phyloP scores from a whole-genome alignment of 2,329 filamentous ascomycete genomes.

The Venturia nashicola region DNA sequence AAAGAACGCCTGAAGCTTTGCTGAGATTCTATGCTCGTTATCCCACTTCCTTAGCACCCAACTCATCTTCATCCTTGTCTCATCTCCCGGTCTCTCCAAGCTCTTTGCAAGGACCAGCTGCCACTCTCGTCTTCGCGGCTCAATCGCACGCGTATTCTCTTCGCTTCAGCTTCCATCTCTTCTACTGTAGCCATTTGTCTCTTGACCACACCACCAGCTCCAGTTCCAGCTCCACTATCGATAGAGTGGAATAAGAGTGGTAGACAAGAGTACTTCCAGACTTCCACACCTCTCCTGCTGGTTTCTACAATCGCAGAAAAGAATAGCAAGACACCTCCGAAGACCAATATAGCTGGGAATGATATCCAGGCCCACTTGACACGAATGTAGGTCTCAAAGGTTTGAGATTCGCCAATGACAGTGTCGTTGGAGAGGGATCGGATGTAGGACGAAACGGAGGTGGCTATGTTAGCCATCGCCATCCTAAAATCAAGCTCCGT shows the following conservation, averaged over 20 bases:
- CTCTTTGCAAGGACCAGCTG: not conserved
- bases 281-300: slow-evolving; percentile 10
- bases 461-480: not conserved
- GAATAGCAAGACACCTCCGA: slow-evolving; percentile 16
- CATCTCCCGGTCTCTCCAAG: not conserved
- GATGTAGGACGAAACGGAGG: not conserved
- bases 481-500: not conserved
- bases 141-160: not conserved
- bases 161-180: slow-evolving; percentile 2
- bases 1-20: no score
- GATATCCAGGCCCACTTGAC: slow-evolving; percentile 19
- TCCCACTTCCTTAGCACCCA: no score
- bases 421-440: not conserved
- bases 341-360: slow-evolving; percentile 16
- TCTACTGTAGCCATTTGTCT: not conserved
- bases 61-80: not conserved
- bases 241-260: slow-evolving; percentile 14
- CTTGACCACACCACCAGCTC: not conserved
- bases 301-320: slow-evolving; percentile 16
- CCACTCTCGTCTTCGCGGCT: not conserved
- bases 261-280: slow-evolving; percentile 22
- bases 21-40: no score
- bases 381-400: slow-evolving; percentile 12
- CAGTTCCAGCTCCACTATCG: not conserved
- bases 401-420: not conserved